Percentiles rank a stretch among this genome's conserved stretches.
Conservation (phyloP, 345 rosid species). For the Lepidium africanum region DNA sequence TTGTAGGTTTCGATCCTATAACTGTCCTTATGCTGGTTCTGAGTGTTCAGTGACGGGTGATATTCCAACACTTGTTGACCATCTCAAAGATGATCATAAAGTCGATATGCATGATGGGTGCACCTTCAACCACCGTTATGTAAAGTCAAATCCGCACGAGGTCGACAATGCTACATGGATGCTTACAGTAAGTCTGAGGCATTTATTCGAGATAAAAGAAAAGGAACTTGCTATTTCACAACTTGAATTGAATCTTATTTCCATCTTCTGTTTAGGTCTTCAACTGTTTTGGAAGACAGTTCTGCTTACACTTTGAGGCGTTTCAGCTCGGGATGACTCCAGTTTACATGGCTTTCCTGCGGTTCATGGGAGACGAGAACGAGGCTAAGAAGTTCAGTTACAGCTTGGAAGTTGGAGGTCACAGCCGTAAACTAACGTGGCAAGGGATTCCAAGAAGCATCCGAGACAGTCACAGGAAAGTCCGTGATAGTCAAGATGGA, state of each 20-base stretch:
- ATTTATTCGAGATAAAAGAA: background rate
- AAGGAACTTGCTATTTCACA: background rate
- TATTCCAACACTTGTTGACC: slow-evolving; percentile 55
- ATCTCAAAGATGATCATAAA: slow-evolving; percentile 82
- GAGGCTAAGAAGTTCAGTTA: slow-evolving; percentile 81
- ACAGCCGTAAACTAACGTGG: slow-evolving; percentile 69
- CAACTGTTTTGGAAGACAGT: slow-evolving; percentile 86
- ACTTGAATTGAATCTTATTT: background rate
- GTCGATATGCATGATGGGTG: slow-evolving; percentile 91
- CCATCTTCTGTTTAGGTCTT: slow-evolving; percentile 46
- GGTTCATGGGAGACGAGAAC: slow-evolving; percentile 90
- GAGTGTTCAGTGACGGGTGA: slow-evolving; percentile 82
- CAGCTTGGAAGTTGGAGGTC: slow-evolving; percentile 77
- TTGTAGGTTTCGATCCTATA: slow-evolving; percentile 68
- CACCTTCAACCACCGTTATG: slow-evolving; percentile 83
- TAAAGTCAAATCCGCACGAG: slow-evolving; percentile 74
- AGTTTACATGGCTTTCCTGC: slow-evolving; percentile 82
- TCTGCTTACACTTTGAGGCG: slow-evolving; percentile 94
- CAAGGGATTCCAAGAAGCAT: slow-evolving; percentile 87
- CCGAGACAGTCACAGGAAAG: slow-evolving; percentile 80
- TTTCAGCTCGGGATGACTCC: slow-evolving; percentile 78
- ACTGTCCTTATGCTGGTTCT: slow-evolving; percentile 82
- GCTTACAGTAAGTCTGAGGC: slow-evolving; percentile 60
- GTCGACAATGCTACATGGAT: slow-evolving; percentile 98
- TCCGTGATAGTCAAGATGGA: slow-evolving; percentile 82